Conservation (phyloP, 2,329 filamentous ascomycete genomes). For the Orbilia blumenaviensis region DNA sequence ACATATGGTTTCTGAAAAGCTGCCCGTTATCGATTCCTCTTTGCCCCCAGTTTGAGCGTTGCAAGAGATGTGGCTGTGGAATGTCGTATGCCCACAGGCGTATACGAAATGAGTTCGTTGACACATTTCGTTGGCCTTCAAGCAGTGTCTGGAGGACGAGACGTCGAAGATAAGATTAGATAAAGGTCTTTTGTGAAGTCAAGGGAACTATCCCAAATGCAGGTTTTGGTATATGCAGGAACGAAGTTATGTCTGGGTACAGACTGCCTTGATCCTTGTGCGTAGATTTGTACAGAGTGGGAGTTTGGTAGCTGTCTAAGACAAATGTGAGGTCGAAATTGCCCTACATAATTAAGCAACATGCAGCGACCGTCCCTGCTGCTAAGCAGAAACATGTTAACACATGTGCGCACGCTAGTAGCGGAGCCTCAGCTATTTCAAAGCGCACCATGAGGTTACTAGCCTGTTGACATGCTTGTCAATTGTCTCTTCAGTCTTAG, state of each 20-base stretch:
- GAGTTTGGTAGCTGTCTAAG: neutral
- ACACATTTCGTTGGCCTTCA: slow-evolving; percentile 6
- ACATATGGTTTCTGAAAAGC: neutral
- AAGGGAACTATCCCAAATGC: neutral
- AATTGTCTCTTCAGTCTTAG: no score
- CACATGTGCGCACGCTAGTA: neutral
- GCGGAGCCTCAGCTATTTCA: neutral
- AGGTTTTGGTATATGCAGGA: neutral
- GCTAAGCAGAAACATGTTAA: no score
- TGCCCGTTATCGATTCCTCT: neutral
- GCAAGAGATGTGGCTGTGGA: slow-evolving; percentile 22
- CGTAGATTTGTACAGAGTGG: neutral
- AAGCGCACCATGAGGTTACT: neutral
- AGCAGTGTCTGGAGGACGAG: no score
- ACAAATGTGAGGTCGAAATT: slow-evolving; percentile 1
- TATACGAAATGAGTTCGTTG: slow-evolving; percentile 25
- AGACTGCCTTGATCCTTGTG: neutral
- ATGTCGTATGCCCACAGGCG: slow-evolving; percentile 1
- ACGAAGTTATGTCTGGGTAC: neutral
- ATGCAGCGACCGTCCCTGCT: no score
- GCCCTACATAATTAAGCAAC: neutral
- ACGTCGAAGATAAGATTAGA: neutral
- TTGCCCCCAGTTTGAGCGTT: neutral
- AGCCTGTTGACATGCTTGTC: no score
- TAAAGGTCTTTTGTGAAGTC: neutral